Evolutionary conservation across 352 stramenopile species (phyloP).

Genomic region (Globisporangium paroecandrum): DNA sequence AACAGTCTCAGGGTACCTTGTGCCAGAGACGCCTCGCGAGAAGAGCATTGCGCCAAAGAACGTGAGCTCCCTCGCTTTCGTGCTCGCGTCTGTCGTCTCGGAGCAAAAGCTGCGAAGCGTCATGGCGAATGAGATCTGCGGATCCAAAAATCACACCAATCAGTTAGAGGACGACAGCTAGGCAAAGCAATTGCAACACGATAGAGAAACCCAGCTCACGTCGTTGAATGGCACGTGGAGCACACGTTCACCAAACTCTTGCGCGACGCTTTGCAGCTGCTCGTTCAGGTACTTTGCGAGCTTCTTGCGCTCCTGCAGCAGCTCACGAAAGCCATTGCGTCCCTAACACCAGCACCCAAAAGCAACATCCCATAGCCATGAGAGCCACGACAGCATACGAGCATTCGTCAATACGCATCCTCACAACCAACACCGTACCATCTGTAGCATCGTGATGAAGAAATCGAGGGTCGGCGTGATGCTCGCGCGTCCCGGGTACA

Average conservation of each 20-base stretch:
- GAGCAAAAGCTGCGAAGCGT: slow-evolving; percentile 81
- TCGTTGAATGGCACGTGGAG: slow-evolving; percentile 91
- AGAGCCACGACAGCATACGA: neutral
- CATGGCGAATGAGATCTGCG: slow-evolving; percentile 84
- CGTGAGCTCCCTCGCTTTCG: slow-evolving; percentile 48
- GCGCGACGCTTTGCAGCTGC: slow-evolving; percentile 70
- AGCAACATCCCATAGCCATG: neutral
- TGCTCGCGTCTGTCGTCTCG: slow-evolving; percentile 21
- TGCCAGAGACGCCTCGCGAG: slow-evolving; percentile 94
- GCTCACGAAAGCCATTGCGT: slow-evolving; percentile 76
- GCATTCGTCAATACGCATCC: neutral
- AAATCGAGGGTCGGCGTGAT: slow-evolving; percentile 95
- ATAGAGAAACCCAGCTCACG: slow-evolving; percentile 21
- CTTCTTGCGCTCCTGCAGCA: slow-evolving; percentile 86
- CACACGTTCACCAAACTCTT: slow-evolving; percentile 88
- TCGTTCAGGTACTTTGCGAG: slow-evolving; percentile 73
- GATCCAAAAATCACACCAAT: neutral
- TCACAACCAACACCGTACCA: slow-evolving; percentile 60
- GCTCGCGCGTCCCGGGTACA: slow-evolving; percentile 96
- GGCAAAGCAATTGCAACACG: neutral
- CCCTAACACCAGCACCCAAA: slow-evolving; percentile 25
- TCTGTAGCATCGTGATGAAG: slow-evolving; percentile 98
- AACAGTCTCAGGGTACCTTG: slow-evolving; percentile 28
- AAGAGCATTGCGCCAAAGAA: slow-evolving; percentile 99
- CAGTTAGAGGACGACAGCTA: neutral